Evolutionary conservation across 176 grass and related monocot genomes (phyloP).

Genomic region (Neostapfia colusana): DNA sequence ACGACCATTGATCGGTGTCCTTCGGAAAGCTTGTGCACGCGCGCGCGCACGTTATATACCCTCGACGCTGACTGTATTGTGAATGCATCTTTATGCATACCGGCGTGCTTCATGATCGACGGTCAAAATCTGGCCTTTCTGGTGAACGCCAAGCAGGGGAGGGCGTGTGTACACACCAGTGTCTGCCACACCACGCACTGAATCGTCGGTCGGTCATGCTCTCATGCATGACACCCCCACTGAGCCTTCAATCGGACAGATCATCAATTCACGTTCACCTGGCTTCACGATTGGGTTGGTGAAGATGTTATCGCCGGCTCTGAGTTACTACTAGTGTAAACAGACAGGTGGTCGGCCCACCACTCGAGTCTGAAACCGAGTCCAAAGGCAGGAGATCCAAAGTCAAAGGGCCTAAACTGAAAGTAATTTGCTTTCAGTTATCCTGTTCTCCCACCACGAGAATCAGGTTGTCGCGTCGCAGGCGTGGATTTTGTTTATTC

Average conservation of each 20-base stretch:
- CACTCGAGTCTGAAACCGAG: background rate
- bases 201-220: background rate
- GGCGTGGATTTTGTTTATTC: background rate
- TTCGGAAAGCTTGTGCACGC: background rate
- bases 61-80: background rate
- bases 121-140: slow-evolving; percentile 18
- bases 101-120: background rate
- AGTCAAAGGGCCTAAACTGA: slow-evolving; percentile 36
- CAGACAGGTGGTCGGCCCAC: too few species aligned
- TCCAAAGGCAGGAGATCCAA: background rate
- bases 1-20: background rate
- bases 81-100: slow-evolving; percentile 22
- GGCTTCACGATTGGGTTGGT: slow-evolving; percentile 28
- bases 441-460: background rate
- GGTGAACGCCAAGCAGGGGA: slow-evolving; percentile 21
- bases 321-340: background rate
- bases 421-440: background rate
- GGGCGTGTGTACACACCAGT: slow-evolving; percentile 42
- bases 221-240: background rate
- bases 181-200: slow-evolving; percentile 33
- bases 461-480: background rate
- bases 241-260: slow-evolving; percentile 15
- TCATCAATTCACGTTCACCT: slow-evolving; percentile 31
- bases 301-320: slow-evolving; percentile 12
- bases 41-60: too few species aligned